These are phyloP conservation scores for Pseudopithomyces maydicus DNA, from an alignment of 2,329 filamentous ascomycete species.

Conservation along the genomic window DNA sequence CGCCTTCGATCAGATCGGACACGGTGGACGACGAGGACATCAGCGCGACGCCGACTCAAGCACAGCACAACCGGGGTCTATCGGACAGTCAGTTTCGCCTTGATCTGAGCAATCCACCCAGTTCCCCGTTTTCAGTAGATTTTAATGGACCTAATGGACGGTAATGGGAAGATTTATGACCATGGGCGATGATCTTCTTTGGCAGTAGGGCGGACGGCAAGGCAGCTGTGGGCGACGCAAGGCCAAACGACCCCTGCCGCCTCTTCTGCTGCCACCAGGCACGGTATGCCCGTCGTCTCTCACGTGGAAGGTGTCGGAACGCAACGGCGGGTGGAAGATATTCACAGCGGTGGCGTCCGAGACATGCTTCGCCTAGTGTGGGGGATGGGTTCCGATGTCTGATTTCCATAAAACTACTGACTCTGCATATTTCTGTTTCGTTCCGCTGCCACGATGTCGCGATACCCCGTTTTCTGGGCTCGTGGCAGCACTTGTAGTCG, in stretches of 20 bases:
- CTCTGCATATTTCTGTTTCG: conserved; percentile 32
- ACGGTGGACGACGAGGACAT: conserved; percentile 35
- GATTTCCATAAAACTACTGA: conserved; percentile 19
- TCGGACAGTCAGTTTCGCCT: conserved; percentile 42
- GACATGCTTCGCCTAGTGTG: conserved; percentile 20
- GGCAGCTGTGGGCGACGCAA: too few species aligned
- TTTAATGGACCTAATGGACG: conserved; percentile 31
- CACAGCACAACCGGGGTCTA: conserved; percentile 35
- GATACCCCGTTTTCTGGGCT: conserved; percentile 42
- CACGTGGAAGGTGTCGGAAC: background rate
- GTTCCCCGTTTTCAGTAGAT: conserved; percentile 45
- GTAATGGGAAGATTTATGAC: conserved; percentile 1
- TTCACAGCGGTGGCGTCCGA: too few species aligned
- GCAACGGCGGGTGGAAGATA: too few species aligned
- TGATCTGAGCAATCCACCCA: conserved; percentile 41
- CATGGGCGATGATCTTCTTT: background rate
- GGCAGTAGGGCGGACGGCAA: background rate
- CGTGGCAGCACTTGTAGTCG: conserved; percentile 35
- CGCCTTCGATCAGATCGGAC: conserved; percentile 28
- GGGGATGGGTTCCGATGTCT: conserved; percentile 22
- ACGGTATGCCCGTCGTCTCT: too few species aligned
- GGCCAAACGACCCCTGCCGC: too few species aligned
- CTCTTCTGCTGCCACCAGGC: too few species aligned
- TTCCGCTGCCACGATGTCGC: conserved; percentile 35
- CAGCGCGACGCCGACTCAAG: conserved; percentile 40